A percentile compares a stretch with the other conserved stretches of the same genome.
phyloP scores from a whole-genome alignment of 2,329 filamentous ascomycete species.

The Ascomycota sp. region DNA sequence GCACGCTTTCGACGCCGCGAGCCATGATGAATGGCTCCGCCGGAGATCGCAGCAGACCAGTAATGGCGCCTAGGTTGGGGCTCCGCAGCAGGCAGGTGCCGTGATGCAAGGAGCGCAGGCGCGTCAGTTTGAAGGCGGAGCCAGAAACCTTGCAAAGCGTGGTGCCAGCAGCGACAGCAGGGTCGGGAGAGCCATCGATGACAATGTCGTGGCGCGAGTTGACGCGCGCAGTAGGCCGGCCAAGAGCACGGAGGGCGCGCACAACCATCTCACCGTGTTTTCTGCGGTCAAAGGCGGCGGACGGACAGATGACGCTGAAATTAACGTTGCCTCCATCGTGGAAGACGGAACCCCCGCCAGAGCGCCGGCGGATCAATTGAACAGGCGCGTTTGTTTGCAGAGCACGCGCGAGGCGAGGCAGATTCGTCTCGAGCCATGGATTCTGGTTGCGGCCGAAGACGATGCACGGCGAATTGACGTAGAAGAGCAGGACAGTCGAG shows the following conservation, averaged over 20 bases:
- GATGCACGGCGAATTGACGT: slow-evolving; percentile 70
- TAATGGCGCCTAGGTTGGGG: slow-evolving; percentile 50
- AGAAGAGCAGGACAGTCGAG: slow-evolving; percentile 67
- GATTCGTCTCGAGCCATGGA: slow-evolving; percentile 81
- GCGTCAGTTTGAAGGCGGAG: slow-evolving; percentile 84
- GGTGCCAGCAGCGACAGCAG: background rate
- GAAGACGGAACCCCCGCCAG: slow-evolving; percentile 82
- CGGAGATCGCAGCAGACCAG: slow-evolving; percentile 54
- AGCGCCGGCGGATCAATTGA: slow-evolving; percentile 59
- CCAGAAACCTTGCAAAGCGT: slow-evolving; percentile 64
- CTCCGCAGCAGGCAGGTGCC: slow-evolving; percentile 73
- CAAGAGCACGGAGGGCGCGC: slow-evolving; percentile 47
- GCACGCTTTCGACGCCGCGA: slow-evolving; percentile 78
- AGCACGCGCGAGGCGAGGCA: slow-evolving; percentile 30
- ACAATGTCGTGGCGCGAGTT: slow-evolving; percentile 92
- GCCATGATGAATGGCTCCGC: slow-evolving; percentile 58
- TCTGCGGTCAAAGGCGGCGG: slow-evolving; percentile 57
- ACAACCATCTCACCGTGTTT: slow-evolving; percentile 87
- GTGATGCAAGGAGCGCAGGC: slow-evolving; percentile 68
- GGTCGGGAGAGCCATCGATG: slow-evolving; percentile 24
- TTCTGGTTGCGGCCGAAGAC: slow-evolving; percentile 95
- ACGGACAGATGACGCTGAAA: slow-evolving; percentile 77
- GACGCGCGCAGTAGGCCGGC: slow-evolving; percentile 42
- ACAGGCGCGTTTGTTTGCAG: slow-evolving; percentile 13
- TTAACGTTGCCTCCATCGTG: slow-evolving; percentile 89